Conservation (phyloP, 2,329 filamentous ascomycete genomes). For the Pyricularia grisea region DNA sequence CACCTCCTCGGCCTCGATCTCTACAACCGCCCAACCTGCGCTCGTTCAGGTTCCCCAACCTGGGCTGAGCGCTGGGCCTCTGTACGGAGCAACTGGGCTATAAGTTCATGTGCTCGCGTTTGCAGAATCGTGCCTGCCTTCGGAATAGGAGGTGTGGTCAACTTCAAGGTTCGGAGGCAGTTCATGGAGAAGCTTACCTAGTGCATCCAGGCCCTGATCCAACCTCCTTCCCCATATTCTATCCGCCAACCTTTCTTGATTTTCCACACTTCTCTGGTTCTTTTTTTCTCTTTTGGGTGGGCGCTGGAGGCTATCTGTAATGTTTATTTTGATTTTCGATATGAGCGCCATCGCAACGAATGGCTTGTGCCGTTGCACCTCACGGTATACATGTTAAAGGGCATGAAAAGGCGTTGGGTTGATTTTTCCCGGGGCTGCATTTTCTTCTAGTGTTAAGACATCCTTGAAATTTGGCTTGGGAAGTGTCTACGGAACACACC, state of each 20-base stretch:
- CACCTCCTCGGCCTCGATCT: constrained; percentile 79
- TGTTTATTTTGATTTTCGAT: not conserved
- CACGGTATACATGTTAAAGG: not conserved
- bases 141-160: constrained; percentile 80
- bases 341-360: not conserved
- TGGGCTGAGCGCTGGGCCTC: constrained; percentile 54
- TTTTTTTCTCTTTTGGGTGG: too few species aligned
- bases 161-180: constrained; percentile 56
- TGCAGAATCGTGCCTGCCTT: constrained; percentile 83
- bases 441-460: not conserved
- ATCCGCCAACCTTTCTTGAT: not conserved
- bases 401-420: not conserved
- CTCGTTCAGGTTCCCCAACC: constrained; percentile 20
- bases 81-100: constrained; percentile 66
- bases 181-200: constrained; percentile 54
- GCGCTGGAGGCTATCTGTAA: not conserved
- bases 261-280: not conserved
- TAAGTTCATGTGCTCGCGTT: constrained; percentile 66
- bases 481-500: not conserved
- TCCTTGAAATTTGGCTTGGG: not conserved
- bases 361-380: not conserved
- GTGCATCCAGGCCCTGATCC: not conserved
- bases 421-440: not conserved
- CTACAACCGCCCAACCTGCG: constrained; percentile 59
- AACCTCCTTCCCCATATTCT: not conserved